Evolutionary conservation across 768 basidiomycete species (phyloP), one percentile per base, ranked within the genome.

Genomic region (Hypholoma fasciculare): DNA sequence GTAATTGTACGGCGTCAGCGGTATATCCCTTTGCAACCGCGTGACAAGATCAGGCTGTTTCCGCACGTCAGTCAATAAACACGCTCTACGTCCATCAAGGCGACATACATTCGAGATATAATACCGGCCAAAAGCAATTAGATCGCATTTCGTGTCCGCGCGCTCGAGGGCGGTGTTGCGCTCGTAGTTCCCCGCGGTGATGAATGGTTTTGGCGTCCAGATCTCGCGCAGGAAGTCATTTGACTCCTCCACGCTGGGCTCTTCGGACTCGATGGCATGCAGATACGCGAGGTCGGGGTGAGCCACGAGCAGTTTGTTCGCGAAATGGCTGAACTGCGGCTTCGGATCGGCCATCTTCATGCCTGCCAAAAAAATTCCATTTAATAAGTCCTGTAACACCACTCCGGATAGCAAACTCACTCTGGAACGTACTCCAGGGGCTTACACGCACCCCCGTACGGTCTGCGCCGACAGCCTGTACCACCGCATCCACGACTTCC

Each of bases 341-440:
- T 77, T 69, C 0, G 85, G 86, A 58, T 87, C 78, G 1, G 64
- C 59, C 81, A 84, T 83, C 13, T 74, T 67, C 82, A 87, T 83
- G 36, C 17, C 54, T 54, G n/a, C n/a, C n/a, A n/a, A n/a, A 30
- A 11, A 38, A 1, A 23, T 26, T 43, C 23, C 42, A 20, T 4
- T 26, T 14, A 1, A 26, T 6, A n/a, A 4, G 16, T 9, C 26
- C 13, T 13, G 4, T 3, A 14, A 47, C 7, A 38, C 3, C 9
- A 11, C 6, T 23, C 12, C 8, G 3, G 13, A 34, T 1, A 12
- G 36, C 4, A 17, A 1, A 11, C 54, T 38, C 16, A 44, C 73
- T 78, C 59, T 79, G 77, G 62, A 71, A 76, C 1, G 49, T 54
- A 23, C 70, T 72, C 83, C 82, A 89, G 1, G 85, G 87, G 57